Percentiles rank a stretch among this genome's conserved stretches.
These are phyloP conservation scores for Termitomyces sp. DNA, from an alignment of 768 basidiomycete genomes.

Conservation along the genomic window DNA sequence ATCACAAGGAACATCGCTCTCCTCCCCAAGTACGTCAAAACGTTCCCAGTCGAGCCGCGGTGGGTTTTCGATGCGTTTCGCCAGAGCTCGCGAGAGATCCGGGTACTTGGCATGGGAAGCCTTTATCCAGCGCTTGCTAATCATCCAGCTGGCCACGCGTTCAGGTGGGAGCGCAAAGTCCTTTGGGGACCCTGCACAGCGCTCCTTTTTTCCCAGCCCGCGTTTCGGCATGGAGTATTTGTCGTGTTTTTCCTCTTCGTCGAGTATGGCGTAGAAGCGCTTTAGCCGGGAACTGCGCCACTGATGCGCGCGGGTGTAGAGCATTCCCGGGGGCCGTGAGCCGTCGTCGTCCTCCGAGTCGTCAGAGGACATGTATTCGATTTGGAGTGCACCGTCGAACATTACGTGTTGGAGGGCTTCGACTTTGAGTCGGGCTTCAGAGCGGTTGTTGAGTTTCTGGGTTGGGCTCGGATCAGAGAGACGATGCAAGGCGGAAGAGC, in stretches of 20 bases:
- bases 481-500: constrained; percentile 18
- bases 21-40: constrained; percentile 49
- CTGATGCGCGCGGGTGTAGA: constrained; percentile 51
- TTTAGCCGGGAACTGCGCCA: constrained; percentile 68
- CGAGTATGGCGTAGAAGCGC: constrained; percentile 55
- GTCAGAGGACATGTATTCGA: constrained; percentile 79
- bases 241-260: constrained; percentile 47
- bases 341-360: constrained; percentile 56
- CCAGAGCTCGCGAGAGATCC: constrained; percentile 39
- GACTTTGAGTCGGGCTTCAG: constrained; percentile 50
- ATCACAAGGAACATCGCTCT: constrained; percentile 34
- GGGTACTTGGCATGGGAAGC: constrained; percentile 34
- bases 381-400: constrained; percentile 66
- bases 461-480: background rate
- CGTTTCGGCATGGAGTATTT: constrained; percentile 47
- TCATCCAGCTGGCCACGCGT: constrained; percentile 69
- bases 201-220: constrained; percentile 49
- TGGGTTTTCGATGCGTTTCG: constrained; percentile 39
- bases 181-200: constrained; percentile 48
- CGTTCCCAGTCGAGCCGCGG: constrained; percentile 44
- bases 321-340: constrained; percentile 25
- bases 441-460: constrained; percentile 67
- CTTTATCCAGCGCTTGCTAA: constrained; percentile 61
- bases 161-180: constrained; percentile 56
- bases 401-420: constrained; percentile 50